Conservation (phyloP, 768 basidiomycete species). For the Macrolepiota albuminosa region DNA sequence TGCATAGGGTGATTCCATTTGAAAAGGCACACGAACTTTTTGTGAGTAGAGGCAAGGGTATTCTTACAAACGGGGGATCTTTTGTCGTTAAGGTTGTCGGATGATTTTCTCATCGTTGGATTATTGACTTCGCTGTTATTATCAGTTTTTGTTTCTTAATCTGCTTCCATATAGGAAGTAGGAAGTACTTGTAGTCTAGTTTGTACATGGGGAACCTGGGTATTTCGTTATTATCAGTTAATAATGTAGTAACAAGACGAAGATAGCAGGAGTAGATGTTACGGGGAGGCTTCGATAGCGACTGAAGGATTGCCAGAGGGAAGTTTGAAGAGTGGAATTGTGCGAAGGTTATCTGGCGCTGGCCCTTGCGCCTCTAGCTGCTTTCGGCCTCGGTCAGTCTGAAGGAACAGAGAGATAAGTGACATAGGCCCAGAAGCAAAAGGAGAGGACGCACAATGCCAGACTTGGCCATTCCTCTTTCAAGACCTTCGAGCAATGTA, state of each 20-base stretch:
- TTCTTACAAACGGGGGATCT: conserved; percentile 37
- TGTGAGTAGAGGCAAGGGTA: conserved; percentile 25
- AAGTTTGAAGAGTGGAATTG: conserved; percentile 65
- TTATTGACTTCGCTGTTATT: neutral
- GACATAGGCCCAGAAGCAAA: neutral
- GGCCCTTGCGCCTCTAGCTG: conserved; percentile 56
- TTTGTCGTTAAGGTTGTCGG: conserved; percentile 41
- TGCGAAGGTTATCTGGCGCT: conserved; percentile 64
- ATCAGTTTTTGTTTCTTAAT: neutral
- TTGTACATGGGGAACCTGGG: conserved; percentile 3
- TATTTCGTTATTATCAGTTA: conserved; percentile 2
- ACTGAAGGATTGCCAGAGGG: conserved; percentile 38
- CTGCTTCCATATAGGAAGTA: conserved; percentile 1
- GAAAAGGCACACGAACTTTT: conserved; percentile 54
- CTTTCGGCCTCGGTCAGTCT: conserved; percentile 69
- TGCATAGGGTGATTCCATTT: conserved; percentile 40
- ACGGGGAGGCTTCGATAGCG: conserved; percentile 35
- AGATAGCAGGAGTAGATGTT: neutral
- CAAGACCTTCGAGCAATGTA: conserved; percentile 83
- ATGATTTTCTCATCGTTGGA: conserved; percentile 10
- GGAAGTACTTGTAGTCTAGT: conserved; percentile 1
- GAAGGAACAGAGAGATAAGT: conserved; percentile 4
- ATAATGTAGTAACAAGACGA: neutral
- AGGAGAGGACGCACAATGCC: conserved; percentile 47
- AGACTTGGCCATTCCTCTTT: conserved; percentile 69